Conservation (phyloP, 1,139 yeast species). For the Debaryomycetaceae sp. region DNA sequence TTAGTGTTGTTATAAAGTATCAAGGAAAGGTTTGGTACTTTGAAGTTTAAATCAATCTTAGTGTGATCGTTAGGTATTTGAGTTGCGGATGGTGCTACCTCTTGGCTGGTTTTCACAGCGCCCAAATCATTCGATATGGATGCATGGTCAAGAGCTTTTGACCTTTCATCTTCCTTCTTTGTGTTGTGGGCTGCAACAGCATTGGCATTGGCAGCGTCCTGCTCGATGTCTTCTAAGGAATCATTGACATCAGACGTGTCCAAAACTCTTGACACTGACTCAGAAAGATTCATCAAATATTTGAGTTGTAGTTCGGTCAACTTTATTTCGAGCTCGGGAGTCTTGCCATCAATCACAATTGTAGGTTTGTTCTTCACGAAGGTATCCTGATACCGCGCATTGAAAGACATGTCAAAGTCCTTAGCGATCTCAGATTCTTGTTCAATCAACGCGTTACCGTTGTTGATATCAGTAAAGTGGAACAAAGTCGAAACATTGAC, state of each 20-base stretch:
- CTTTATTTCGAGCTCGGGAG: slow-evolving; percentile 62
- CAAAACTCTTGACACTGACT: slow-evolving; percentile 57
- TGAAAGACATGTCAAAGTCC: slow-evolving; percentile 61
- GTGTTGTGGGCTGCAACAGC: slow-evolving; percentile 34
- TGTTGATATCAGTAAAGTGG: slow-evolving; percentile 34
- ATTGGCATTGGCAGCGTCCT: slow-evolving; percentile 59
- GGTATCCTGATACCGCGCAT: slow-evolving; percentile 52
- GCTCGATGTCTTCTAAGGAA: slow-evolving; percentile 50
- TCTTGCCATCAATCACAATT: slow-evolving; percentile 51
- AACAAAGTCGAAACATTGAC: slow-evolving; percentile 63
- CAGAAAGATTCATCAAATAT: slow-evolving; percentile 52
- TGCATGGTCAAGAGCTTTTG: slow-evolving; percentile 1
- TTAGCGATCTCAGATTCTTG: slow-evolving; percentile 68
- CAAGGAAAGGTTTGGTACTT: slow-evolving; percentile 60
- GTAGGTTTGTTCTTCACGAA: slow-evolving; percentile 41
- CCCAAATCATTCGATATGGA: no score
- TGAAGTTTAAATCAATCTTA: slow-evolving; percentile 49
- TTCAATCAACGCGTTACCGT: slow-evolving; percentile 11
- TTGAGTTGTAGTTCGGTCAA: slow-evolving; percentile 76
- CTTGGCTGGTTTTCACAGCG: neutral
- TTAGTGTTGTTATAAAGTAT: slow-evolving; percentile 60
- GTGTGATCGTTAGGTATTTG: slow-evolving; percentile 27
- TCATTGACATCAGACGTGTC: slow-evolving; percentile 31
- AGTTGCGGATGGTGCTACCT: neutral
- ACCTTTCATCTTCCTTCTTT: slow-evolving; percentile 6